Conservation (phyloP, 768 basidiomycete genomes). For the Pulveroboletus sp. region DNA sequence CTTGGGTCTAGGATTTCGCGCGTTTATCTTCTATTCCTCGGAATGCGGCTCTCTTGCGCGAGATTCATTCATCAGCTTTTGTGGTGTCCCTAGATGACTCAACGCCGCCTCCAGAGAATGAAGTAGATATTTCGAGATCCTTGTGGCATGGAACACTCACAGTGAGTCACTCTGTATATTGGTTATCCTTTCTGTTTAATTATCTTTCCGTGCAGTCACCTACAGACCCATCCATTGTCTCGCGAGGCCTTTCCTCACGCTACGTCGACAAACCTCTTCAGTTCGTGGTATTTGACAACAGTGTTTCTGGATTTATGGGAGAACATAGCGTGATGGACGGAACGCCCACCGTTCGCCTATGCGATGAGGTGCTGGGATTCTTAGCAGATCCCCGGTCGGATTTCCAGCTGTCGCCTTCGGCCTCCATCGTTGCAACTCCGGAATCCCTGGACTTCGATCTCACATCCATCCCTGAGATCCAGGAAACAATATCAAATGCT, state of each 20-base stretch:
- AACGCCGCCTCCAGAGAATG: slow-evolving; percentile 38
- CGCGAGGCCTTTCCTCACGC: slow-evolving; percentile 61
- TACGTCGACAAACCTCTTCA: slow-evolving; percentile 92
- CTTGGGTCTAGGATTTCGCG: slow-evolving; percentile 51
- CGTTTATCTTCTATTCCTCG: slow-evolving; percentile 52
- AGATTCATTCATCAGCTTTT: slow-evolving; percentile 85
- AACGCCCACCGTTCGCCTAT: slow-evolving; percentile 72
- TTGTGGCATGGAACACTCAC: slow-evolving; percentile 77
- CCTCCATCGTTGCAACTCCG: slow-evolving; percentile 31
- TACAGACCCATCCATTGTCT: slow-evolving; percentile 23
- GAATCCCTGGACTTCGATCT: slow-evolving; percentile 63
- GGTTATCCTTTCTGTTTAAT: not conserved
- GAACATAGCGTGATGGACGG: slow-evolving; percentile 94
- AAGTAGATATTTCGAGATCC: slow-evolving; percentile 60
- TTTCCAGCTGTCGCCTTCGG: slow-evolving; percentile 39
- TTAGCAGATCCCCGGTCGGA: slow-evolving; percentile 62
- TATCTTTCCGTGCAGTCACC: not conserved
- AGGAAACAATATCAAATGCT: slow-evolving; percentile 52
- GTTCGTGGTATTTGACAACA: slow-evolving; percentile 82
- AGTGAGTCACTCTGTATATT: slow-evolving; percentile 23
- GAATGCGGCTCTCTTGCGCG: slow-evolving; percentile 62
- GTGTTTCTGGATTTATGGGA: slow-evolving; percentile 81
- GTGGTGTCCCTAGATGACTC: slow-evolving; percentile 74
- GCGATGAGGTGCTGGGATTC: slow-evolving; percentile 62
- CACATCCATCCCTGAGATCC: slow-evolving; percentile 33